Base-by-base conservation (phyloP, 805 yeast genomes). In the Blastobotrys mokoenaii region DNA sequence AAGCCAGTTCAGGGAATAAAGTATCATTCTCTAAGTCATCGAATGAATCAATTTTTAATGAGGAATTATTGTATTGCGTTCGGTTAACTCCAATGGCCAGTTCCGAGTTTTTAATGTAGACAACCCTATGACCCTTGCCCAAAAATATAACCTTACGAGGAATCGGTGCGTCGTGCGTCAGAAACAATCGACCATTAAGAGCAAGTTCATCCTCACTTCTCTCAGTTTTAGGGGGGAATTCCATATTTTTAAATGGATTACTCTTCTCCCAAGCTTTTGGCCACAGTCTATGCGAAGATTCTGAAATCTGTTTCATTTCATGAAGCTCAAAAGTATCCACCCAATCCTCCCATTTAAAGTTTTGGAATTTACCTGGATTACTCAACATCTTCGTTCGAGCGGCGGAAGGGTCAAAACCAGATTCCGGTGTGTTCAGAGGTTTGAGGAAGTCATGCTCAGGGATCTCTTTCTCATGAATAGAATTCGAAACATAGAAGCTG, bases 341-440 rank as follows among this genome's bases (percentile, higher is more conserved):
- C 62, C 63, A 59, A 39, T 59, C 53, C 12, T 46, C 17, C 64
- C 64, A 60, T 33, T 52, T 47, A 40, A 60, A 59, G 11, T 20
- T 37, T 36, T 39, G 32, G 16, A 16, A 11, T 12, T 34, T 38
- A 18, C 22, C 44, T 2, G 46, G 38, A 34, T 44, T 25, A 16
- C 31, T 34, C 17, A 35, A 27, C 33, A 47, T 33, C 8, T 14
- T 10, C n/a, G 17, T 38, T n/a, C 40, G 44, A 10, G 49, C 53
- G 7, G 17, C 14, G 2, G 30, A 16, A 12, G 47, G 49, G 18
- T 48, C 49, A 41, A 46, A 46, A 5, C 36, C 51, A 3, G 45
- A n/a, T 25, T 40, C 35, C 3, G 44, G 35, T 11, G 17, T 29
- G 31, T 40, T 40, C 42, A 11, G 16, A 15, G 30, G 15, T 22